Evolutionary conservation across 1,139 yeast species (phyloP).

Genomic region (Yamadazyma spencermartinsiae): DNA sequence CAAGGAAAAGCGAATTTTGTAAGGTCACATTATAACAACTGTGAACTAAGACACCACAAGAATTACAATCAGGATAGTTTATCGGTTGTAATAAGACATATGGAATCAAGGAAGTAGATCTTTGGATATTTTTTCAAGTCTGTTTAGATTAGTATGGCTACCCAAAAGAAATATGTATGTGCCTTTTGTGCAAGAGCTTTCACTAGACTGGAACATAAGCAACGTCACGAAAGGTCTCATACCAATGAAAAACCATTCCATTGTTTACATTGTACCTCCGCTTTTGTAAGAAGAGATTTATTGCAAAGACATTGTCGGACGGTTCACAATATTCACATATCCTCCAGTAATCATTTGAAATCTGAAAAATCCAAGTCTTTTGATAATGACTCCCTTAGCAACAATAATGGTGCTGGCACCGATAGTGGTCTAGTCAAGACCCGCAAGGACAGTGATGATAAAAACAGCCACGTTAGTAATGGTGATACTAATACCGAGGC

Average conservation of each 20-base stretch:
- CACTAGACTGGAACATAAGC: slow-evolving; percentile 78
- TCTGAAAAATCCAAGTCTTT: background rate
- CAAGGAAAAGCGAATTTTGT: background rate
- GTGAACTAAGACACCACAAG: background rate
- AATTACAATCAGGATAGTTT: background rate
- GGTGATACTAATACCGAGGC: background rate
- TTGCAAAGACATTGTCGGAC: slow-evolving; percentile 77
- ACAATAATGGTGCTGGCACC: slow-evolving; percentile 1
- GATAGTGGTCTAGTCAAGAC: background rate
- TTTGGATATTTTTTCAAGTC: background rate
- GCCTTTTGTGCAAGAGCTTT: slow-evolving; percentile 81
- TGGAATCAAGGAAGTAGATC: background rate
- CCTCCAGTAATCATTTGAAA: background rate
- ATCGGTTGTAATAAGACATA: background rate
- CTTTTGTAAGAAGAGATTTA: slow-evolving; percentile 75
- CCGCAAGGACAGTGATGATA: background rate
- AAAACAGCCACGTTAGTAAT: background rate
- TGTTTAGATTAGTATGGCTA: slow-evolving; percentile 28
- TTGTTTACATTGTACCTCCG: slow-evolving; percentile 67
- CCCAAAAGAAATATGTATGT: slow-evolving; percentile 68
- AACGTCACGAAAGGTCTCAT: slow-evolving; percentile 81
- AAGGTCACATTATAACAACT: background rate
- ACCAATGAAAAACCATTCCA: slow-evolving; percentile 82
- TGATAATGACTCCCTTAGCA: background rate
- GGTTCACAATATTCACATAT: slow-evolving; percentile 51